Evolutionary conservation across 257 asterid genomes (phyloP), one percentile per base, ranked within the genome.

Genomic region (Solanum rostratum): DNA sequence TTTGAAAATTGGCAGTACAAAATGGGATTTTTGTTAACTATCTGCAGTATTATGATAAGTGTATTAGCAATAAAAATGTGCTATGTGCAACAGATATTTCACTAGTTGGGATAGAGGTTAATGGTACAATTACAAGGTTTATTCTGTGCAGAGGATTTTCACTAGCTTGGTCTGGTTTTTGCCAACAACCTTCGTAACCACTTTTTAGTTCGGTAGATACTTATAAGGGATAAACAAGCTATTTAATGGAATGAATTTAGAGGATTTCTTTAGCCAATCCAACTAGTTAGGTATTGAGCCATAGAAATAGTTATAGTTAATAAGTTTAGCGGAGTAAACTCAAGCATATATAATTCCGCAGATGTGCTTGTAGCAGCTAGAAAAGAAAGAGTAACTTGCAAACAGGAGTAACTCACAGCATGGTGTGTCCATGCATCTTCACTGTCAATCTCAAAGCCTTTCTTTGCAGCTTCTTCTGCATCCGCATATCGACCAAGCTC

Each of bases 341-440:
- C 37, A n/a, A 71, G 80, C 55, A 41, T n/a, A 14, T 20, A 71
- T 71, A 43, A 71, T 43, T n/a, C 52, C 3, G 52, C 55, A 43
- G 3, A 46, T 63, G 54, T 70, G 43, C 12, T 22, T 82, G 79
- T 43, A 41, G 7, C 30, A 68, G 85, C 63, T 52, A 45, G 24
- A 30, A 83, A 66, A 65, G 18, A 45, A 69, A 66, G 6, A 83
- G 85, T 70, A 79, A 83, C 5, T 10, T 3, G 62, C 86, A 83
- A 83, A 33, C 57, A 68, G 57, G 87, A 52, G 88, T 83, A 89
- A 86, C 92, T 93, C 88, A 96, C 99, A 2, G 98, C 97, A 89
- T 96, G 99, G 79, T 96, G 99, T 50, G 94, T 87, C 99, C 99
- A 96, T n/a, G 97, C 76, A 89, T 96, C 99, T 30, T 91, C 90